Conservation (phyloP, 805 yeast species). For the Myxozyma udenii region DNA sequence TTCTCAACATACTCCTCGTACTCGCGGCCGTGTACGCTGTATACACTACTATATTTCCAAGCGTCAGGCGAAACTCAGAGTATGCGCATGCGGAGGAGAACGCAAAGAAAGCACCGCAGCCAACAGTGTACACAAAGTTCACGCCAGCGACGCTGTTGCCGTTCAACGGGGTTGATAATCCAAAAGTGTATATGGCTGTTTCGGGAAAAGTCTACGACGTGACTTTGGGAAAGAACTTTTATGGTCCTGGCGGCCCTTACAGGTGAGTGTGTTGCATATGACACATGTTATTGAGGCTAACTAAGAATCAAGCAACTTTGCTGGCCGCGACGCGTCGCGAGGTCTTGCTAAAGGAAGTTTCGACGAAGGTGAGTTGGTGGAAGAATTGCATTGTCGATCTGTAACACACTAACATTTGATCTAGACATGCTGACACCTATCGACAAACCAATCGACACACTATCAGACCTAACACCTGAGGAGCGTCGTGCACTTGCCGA, state of each 20-base stretch:
- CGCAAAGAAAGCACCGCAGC: constrained; percentile 16
- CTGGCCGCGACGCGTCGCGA: constrained; percentile 75
- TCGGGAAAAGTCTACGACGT: constrained; percentile 79
- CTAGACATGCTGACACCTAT: constrained; percentile 57
- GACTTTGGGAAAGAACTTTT: constrained; percentile 59
- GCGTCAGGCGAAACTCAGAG: neutral
- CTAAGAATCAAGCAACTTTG: constrained; percentile 46
- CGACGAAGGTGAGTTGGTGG: constrained; percentile 20
- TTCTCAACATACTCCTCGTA: constrained; percentile 13
- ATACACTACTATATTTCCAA: constrained; percentile 18
- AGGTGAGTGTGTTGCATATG: constrained; percentile 32
- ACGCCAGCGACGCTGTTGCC: constrained; percentile 71
- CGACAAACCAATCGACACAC: constrained; percentile 73
- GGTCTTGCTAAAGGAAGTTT: constrained; percentile 70
- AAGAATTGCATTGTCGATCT: too few relatives aligned
- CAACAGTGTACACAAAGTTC: constrained; percentile 46
- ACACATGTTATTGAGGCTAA: neutral
- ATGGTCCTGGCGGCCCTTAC: constrained; percentile 76
- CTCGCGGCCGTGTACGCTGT: constrained; percentile 10
- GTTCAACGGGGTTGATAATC: constrained; percentile 54
- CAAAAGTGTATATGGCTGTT: constrained; percentile 64
- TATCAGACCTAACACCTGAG: constrained; percentile 55
- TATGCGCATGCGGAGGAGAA: constrained; percentile 5
- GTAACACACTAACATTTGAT: too few relatives aligned
- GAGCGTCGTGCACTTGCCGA: constrained; percentile 70